Conservation (phyloP, 306 rosid species). For the Prunus kanzakura region DNA sequence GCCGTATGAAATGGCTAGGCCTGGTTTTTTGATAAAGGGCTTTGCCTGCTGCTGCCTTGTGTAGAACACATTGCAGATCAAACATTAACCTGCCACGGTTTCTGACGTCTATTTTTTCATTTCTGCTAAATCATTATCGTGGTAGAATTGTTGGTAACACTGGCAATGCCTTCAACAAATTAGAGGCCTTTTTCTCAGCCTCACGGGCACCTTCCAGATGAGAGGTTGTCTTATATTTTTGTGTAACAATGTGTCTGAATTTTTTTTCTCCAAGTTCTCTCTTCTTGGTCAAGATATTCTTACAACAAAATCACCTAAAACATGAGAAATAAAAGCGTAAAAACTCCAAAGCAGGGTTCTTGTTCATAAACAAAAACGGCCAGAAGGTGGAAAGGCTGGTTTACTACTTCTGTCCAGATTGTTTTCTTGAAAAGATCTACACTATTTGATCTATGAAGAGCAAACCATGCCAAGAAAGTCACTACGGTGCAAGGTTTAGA, state of each 20-base stretch:
- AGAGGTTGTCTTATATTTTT: not conserved
- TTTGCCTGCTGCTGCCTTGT: not conserved
- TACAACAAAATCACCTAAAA: not conserved
- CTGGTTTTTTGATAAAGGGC: not conserved
- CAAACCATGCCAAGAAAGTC: too few species aligned
- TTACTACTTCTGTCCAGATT: too few species aligned
- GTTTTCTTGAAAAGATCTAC: too few species aligned
- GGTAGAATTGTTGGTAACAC: not conserved
- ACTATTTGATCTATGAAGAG: too few species aligned
- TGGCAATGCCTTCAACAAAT: not conserved
- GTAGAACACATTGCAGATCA: not conserved
- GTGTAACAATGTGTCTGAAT: not conserved
- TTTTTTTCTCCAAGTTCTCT: not conserved
- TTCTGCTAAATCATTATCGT: not conserved
- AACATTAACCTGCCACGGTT: not conserved
- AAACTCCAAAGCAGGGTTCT: not conserved
- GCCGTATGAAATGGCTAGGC: not conserved
- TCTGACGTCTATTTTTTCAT: not conserved
- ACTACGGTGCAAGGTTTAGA: too few species aligned
- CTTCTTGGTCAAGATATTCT: not conserved
- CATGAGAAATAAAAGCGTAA: not conserved
- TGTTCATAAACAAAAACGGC: too few species aligned
- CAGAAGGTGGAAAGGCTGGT: too few species aligned
- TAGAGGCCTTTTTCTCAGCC: not conserved
- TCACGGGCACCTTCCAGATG: not conserved